Base-by-base conservation (phyloP, 2,329 filamentous ascomycete genomes). In the Botryotinia convoluta region DNA sequence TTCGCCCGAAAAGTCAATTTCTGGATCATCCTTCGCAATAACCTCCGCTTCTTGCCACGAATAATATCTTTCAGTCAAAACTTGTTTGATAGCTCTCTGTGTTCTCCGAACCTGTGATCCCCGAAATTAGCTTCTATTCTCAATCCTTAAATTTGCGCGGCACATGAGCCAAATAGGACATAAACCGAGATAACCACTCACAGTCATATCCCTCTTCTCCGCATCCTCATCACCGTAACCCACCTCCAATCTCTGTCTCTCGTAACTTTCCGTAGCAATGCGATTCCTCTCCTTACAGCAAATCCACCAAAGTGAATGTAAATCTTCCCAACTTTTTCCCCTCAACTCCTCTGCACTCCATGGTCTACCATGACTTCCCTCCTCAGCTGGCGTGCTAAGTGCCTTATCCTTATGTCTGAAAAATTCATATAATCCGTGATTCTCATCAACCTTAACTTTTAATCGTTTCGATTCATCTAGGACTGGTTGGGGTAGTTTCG, bases 341-440 rank as follows among this genome's bases (percentile, higher is more conserved):
- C 95, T 89, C 79, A 99, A 86, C 85, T 99, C 96, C 83, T 93
- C 89, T 12, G 93, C 90, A 18, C 88, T 90, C 96, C 96, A 99
- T 42, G 90, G 86, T 71, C 96, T 89, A 26, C 96, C 96, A 82
- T 96, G 91, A 76, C 88, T 85, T 68, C 86, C 81, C 72, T 92
- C 90, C 77, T 95, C 90, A 51, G 89, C 87, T 8, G 95, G 94
- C 12, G 90, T 90, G 78, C 87, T 87, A 79, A 97, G 82, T n/a
- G 91, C 84, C 79, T 90, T 88, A 76, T 89, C 88, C 76, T 91
- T 87, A 75, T 87, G 86, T 79, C 91, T 90, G 84, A 99, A 98
- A 84, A 99, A 99, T 1, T 89, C 91, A 92, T 93, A 98, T 18
- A 99, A 90, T 44, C 94, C 95, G 83, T 99, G 96, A 77, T 95